Evolutionary conservation across 345 rosid genomes (phyloP).

Genomic region (Trapa incisa): DNA sequence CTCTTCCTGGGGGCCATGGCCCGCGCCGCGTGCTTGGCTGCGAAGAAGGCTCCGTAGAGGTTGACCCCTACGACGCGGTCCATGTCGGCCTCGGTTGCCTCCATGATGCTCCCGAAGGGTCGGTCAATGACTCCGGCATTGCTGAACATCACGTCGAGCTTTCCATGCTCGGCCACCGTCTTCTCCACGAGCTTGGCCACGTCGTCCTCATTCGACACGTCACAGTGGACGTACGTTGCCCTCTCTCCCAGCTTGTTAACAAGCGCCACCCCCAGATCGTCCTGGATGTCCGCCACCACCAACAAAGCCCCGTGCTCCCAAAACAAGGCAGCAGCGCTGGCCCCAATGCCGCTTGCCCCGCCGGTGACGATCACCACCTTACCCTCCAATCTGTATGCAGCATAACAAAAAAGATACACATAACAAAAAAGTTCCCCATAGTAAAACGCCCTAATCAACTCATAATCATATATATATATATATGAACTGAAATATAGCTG

Average conservation of each 20-base stretch:
- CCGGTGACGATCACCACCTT: conserved; percentile 34
- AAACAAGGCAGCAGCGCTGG: conserved; percentile 14
- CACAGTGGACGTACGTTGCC: conserved; percentile 24
- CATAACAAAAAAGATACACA: background rate
- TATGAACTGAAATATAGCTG: background rate
- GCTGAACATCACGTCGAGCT: conserved; percentile 32
- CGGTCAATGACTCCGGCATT: conserved; percentile 23
- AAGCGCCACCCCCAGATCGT: conserved; percentile 14
- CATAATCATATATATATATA: too few species aligned
- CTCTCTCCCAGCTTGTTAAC: conserved; percentile 15
- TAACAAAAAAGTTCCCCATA: too few species aligned
- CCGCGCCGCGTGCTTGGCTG: conserved; percentile 31
- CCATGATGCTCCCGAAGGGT: conserved; percentile 11
- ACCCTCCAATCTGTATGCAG: conserved; percentile 15
- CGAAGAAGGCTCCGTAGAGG: conserved; percentile 21
- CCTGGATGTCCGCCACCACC: conserved; percentile 31
- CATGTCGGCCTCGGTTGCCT: conserved; percentile 15
- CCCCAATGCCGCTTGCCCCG: conserved; percentile 32
- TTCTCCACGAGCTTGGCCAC: conserved; percentile 16
- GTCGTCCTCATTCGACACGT: conserved; percentile 25
- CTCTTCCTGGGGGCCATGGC: conserved; percentile 22
- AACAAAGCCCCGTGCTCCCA: conserved; percentile 28
- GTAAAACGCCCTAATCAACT: too few species aligned
- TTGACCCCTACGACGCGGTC: conserved; percentile 26
- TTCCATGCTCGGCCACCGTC: conserved; percentile 20